Percentiles rank a stretch among this genome's conserved stretches.
phyloP scores from a whole-genome alignment of 768 basidiomycete species.

The Collybia sp. region DNA sequence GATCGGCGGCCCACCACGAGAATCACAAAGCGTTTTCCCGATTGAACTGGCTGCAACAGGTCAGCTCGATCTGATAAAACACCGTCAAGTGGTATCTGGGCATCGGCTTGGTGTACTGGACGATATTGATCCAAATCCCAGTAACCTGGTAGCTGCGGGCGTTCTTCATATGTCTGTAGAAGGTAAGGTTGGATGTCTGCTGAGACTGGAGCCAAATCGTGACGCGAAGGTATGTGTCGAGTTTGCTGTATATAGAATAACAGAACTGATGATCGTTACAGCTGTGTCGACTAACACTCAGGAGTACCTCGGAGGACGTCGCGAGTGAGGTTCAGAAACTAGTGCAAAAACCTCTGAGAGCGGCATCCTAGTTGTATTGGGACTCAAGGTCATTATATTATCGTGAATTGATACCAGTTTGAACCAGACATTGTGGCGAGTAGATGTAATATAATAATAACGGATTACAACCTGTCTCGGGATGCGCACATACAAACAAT shows the following conservation, averaged over 20 bases:
- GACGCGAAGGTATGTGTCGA: constrained; percentile 77
- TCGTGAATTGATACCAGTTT: no score
- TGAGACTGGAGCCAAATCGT: constrained; percentile 90
- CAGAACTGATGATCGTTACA: constrained; percentile 23
- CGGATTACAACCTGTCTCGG: no score
- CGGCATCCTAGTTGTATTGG: no score
- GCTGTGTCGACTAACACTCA: constrained; percentile 89
- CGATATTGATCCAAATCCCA: constrained; percentile 91
- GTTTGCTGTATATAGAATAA: background rate
- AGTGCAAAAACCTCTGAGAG: constrained; percentile 36
- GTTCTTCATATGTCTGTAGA: constrained; percentile 88
- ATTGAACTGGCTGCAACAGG: constrained; percentile 63
- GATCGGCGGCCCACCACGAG: constrained; percentile 92
- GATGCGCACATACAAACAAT: no score
- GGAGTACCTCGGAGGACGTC: constrained; percentile 93
- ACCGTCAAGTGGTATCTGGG: constrained; percentile 76
- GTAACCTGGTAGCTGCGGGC: constrained; percentile 92
- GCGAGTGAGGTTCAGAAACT: constrained; percentile 64
- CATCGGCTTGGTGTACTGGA: constrained; percentile 72
- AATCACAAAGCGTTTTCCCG: constrained; percentile 85
- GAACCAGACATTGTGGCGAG: no score
- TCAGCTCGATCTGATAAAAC: constrained; percentile 68
- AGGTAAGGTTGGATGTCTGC: constrained; percentile 93
- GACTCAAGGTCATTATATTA: no score
- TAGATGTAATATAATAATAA: no score